Evolutionary conservation across 2,329 filamentous ascomycete species (phyloP), one percentile per base, ranked within the genome.

Genomic region (Clonostachys rosea): DNA sequence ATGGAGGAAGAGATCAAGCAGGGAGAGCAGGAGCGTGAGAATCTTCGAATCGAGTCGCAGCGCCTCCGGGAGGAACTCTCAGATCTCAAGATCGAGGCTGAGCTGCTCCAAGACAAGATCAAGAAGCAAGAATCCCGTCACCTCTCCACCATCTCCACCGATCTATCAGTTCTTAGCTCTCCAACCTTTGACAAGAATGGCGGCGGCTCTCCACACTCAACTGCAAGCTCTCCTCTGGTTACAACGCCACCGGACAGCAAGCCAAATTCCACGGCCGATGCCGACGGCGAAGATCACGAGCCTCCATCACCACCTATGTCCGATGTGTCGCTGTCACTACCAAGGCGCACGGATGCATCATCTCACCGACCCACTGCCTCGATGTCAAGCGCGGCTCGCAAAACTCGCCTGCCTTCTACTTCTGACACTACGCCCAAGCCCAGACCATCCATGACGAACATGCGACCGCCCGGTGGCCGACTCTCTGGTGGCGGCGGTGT

Each of bases 251-350:
- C 90, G 13, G 85, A 83, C 43, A 66, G 78, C 52, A 92, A 88
- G 67, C 80, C 78, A 36, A 76, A 79, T 33, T 74, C 75, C 11
- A 74, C 79, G 5, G 78, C 74, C 20, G 75, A 74, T 46, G 72
- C 78, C 30, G 73, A 81, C 34, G 84, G 84, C 42, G 83, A 86
- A 41, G 72, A 87, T 43, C 81, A 84, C 30, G 95, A 94, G 42
- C 92, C 94, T 36, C 94, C 94, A 11, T 97, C 94, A 17, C 94
- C 94, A 42, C 91, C 92, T 35, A 86, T 95, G 68, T 97, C 92
- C 2, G 94, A 97, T 59, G 83, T 85, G 16, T 91, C 91, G 12
- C 74, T 76, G 14, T 78, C 79, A 37, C 63, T 80, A 47, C 76
- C 70, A 49, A 82, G 76, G 61, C 67, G 75, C 4, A 57, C 66